Evolutionary conservation across 345 rosid genomes (phyloP), one percentile per base, ranked within the genome.

Genomic region (Euphorbia pulcherrima): DNA sequence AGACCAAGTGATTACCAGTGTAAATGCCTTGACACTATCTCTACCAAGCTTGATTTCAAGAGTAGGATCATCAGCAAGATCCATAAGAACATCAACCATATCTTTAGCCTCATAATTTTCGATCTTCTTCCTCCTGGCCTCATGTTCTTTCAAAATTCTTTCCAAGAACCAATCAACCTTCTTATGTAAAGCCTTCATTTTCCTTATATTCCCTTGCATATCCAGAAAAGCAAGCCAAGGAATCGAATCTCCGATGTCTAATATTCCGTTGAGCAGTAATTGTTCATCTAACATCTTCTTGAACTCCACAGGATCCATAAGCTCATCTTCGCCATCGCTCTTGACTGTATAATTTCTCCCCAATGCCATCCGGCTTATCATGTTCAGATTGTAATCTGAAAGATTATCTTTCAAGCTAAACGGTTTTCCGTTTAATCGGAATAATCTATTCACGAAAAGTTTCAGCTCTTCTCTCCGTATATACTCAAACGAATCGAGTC

Each of bases 211-310:
- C n/a, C 95, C 90, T 40, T 86, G 89, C 71, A 88, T 55, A 78
- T 88, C 95, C 78, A 88, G 28, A 70, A 76, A 80, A 57, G 73
- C 64, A 9, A 86, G 41, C 89, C 88, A 88, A 0, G 91, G 89
- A 47, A 88, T 88, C 5, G 88, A 86, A 59, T 85, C 95, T 0
- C 95, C 91, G n/a, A 88, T 79, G 30, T 82, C 85, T 59, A 86
- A 30, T 12, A 83, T 78, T 57, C 94, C 91, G 27, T 83, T 88
- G 1, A 88, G 84, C 69, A 83, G 55, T 54, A 88, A 86, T 74
- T 84, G 65, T 77, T 88, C 91, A 26, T 88, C 88, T 4, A 88
- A 67, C 89, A 88, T 88, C 65, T 79, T 81, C 82, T 83, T 86
- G 67, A 83, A 86, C 81, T 88, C 89, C 56, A 80, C 72, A 0